Conservation (phyloP, 2,329 filamentous ascomycete species). For the Grosmannia penicillata region DNA sequence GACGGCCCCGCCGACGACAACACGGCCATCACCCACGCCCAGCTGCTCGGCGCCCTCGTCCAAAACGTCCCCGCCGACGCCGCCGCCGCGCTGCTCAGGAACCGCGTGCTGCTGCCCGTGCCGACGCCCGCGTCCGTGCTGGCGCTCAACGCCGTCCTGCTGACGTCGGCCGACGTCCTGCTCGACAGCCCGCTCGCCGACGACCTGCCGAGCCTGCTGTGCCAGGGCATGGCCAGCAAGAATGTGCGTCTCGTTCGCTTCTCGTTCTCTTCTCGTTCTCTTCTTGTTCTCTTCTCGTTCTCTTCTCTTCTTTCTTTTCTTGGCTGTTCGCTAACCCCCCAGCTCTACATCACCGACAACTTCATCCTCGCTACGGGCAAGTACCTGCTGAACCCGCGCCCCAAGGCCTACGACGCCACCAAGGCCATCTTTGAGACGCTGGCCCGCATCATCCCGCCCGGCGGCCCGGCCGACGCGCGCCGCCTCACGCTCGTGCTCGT, state of each 20-base stretch:
- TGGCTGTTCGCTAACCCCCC: neutral
- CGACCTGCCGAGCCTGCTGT: constrained; percentile 63
- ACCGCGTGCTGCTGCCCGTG: constrained; percentile 63
- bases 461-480: constrained; percentile 66
- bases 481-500: constrained; percentile 76
- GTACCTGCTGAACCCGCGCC: constrained; percentile 57
- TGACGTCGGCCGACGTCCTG: constrained; percentile 62
- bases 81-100: constrained; percentile 44
- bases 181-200: constrained; percentile 51
- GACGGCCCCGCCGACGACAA: constrained; percentile 57
- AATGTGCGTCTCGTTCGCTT: constrained; percentile 40
- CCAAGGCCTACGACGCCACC: constrained; percentile 58
- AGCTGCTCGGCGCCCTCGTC: constrained; percentile 75
- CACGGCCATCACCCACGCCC: constrained; percentile 82
- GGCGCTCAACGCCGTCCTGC: constrained; percentile 74
- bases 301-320: neutral
- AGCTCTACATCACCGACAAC: constrained; percentile 81
- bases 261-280: constrained; percentile 1
- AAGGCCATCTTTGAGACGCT: constrained; percentile 72
- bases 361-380: constrained; percentile 82
- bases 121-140: constrained; percentile 69
- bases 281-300: neutral
- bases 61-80: constrained; percentile 67
- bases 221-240: constrained; percentile 63
- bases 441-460: constrained; percentile 59